Evolutionary conservation across 225 moss, liverwort and hornwort species (phyloP), one percentile per base, ranked within the genome.

Genomic region (Asterella californica): DNA sequence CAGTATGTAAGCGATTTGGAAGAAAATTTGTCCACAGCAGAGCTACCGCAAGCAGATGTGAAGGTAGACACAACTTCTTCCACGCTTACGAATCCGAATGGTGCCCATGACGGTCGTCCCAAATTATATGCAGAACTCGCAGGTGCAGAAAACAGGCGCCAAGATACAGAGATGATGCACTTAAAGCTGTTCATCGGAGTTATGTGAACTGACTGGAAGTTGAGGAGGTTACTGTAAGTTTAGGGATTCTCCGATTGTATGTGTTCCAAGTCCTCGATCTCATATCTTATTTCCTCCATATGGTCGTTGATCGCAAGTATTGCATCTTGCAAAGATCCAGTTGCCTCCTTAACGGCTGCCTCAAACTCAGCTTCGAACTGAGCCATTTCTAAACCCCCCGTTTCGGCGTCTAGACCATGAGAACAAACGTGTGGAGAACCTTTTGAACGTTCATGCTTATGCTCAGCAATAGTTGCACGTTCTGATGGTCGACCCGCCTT

Each of bases 261-360:
- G 59, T 86, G 67, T 61, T 78, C 74, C 47, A 84, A 33, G 21
- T 87, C 84, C 57, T 87, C 82, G 59, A 87, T 84, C 67, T 93
- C 93, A 70, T 92, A 93, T 70, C 95, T 88, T 65, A 95, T 79
- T 83, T 91, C 93, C 74, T 93, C 91, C 90, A 95, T 92, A 60
- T 89, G 85, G 29, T 95, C 91, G 63, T 91, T 93, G 61, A 95
- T 95, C 50, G 75, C 70, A 70, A 84, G 62, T 59, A 84, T 53
- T 74, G 86, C 85, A 85, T 93, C 89, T 85, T 93, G 95, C 70
- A 93, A 50, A 62, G 79, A 80, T 74, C 87, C 88, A 11, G 95
- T 95, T 52, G 93, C 95, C 87, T 95, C 95, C 79, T 92, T 96
- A 78, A 89, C 84, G 6, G 96, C 92, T 38, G 96, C 96, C 72